phyloP scores from a whole-genome alignment of 2,329 filamentous ascomycete species.

The Colletotrichum ledebouriae region DNA sequence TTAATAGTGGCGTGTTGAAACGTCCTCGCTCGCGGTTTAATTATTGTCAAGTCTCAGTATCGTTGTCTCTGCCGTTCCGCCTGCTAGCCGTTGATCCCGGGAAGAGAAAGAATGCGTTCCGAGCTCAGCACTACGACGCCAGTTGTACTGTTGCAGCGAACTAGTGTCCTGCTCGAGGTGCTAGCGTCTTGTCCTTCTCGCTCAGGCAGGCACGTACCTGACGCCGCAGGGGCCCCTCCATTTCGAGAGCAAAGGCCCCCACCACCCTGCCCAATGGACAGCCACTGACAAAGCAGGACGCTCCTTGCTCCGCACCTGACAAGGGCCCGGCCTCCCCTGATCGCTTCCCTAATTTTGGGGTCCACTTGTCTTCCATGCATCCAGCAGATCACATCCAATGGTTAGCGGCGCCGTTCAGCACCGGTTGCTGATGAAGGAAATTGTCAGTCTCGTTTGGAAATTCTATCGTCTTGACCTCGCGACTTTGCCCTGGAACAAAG shows the following conservation, averaged over 20 bases:
- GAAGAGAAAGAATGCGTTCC: slow-evolving; percentile 14
- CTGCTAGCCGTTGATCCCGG: slow-evolving; percentile 11
- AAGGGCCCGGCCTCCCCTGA: not conserved
- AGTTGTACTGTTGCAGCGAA: not conserved
- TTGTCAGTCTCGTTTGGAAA: slow-evolving; percentile 36
- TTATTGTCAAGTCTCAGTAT: not conserved
- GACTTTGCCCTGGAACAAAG: slow-evolving; percentile 11
- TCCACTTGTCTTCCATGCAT: not conserved
- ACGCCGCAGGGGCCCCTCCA: slow-evolving; percentile 22
- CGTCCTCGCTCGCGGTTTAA: not conserved
- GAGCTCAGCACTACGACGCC: not conserved
- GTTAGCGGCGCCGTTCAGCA: slow-evolving; percentile 20
- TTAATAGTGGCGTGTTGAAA: slow-evolving; percentile 8
- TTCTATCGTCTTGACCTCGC: slow-evolving; percentile 10
- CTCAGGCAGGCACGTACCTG: not conserved
- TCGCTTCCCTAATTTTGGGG: slow-evolving; percentile 26
- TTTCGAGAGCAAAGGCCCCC: not conserved
- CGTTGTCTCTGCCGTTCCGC: slow-evolving; percentile 11
- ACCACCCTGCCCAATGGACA: too few relatives aligned
- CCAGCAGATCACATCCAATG: slow-evolving; percentile 24
- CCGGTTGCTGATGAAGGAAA: slow-evolving; percentile 32
- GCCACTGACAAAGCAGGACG: too few relatives aligned
- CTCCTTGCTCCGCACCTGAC: not conserved
- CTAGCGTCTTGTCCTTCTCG: not conserved
- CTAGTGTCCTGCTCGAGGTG: not conserved